A percentile compares a stretch with the other conserved stretches of the same genome.
phyloP scores from a whole-genome alignment of 257 asterid species.

The Gynochthodes officinalis region DNA sequence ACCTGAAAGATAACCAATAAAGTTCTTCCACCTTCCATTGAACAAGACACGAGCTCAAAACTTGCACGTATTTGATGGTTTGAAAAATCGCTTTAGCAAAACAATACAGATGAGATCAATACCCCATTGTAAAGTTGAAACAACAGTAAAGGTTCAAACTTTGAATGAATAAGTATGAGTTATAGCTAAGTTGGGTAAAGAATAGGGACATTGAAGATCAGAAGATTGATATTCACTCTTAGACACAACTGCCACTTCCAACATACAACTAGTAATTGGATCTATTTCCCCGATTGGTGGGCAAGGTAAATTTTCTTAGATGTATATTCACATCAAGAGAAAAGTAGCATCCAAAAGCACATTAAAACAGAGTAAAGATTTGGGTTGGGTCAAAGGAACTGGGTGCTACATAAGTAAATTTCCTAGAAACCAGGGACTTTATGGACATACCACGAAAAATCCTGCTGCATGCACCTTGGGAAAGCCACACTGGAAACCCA shows the following conservation, averaged over 20 bases:
- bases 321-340: neutral
- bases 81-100: neutral
- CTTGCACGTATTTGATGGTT: neutral
- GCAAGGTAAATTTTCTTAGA: neutral
- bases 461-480: slow-evolving; percentile 43
- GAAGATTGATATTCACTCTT: neutral
- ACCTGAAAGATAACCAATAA: slow-evolving; percentile 46
- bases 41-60: neutral
- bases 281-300: neutral
- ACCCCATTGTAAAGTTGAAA: neutral
- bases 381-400: neutral
- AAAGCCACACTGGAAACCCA: slow-evolving; percentile 33
- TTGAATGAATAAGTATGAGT: neutral
- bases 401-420: neutral
- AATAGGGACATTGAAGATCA: neutral
- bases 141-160: neutral
- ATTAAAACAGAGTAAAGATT: slow-evolving; percentile 12
- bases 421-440: slow-evolving; percentile 1
- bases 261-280: neutral
- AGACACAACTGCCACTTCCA: neutral
- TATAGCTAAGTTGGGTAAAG: neutral
- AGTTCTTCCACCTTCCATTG: slow-evolving; percentile 12
- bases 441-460: slow-evolving; percentile 56
- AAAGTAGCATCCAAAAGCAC: neutral
- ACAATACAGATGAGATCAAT: neutral